Evolutionary conservation across 768 basidiomycete species (phyloP), one percentile per base, ranked within the genome.

Genomic region (Naganishia friedmannii): DNA sequence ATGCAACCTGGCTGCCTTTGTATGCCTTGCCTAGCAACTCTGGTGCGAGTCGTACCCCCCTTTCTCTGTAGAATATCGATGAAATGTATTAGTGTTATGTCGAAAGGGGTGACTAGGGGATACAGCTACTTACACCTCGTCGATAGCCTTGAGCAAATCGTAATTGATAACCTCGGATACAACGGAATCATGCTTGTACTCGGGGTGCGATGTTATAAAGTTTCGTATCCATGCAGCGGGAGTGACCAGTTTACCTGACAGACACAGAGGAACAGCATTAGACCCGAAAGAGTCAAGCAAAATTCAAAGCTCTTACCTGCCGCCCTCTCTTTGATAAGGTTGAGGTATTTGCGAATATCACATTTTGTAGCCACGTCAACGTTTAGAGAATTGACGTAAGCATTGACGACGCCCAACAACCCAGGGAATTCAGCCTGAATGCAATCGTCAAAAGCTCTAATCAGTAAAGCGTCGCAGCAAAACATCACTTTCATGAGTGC

Each of bases 221-320:
- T 90, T 85, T 42, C 96, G 87, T 68, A 96, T 93, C 93, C 93
- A 99, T 3, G 88, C 87, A 13, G 96, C 96, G 8, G 92, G 87
- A 0, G 96, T 97, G 78, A 87, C 79, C 29, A 97, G 83, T 7
- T 88, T 84, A 26, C 92, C 93, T 93, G 68, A 13, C 12, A 58
- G 34, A 48, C 66, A 19, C 69, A 71, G 45, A 28, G 56, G 31
- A 10, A 21, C 17, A 42, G 42, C 8, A 7, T 0, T 19, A 29
- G 29, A 2, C 29, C 23, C 58, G 28, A n/a, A 0, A 34, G 17
- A 45, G 29, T 19, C 28, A 34, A 2, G 12, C 9, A 26, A 51
- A n/a, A 23, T n/a, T 32, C 21, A 23, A 19, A 28, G 29, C 9
- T 79, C 86, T 72, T 57, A 91, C 95, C 95, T 76, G 90, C 86